phyloP scores from a whole-genome alignment of 768 basidiomycete genomes.

The Mrakia frigida region DNA sequence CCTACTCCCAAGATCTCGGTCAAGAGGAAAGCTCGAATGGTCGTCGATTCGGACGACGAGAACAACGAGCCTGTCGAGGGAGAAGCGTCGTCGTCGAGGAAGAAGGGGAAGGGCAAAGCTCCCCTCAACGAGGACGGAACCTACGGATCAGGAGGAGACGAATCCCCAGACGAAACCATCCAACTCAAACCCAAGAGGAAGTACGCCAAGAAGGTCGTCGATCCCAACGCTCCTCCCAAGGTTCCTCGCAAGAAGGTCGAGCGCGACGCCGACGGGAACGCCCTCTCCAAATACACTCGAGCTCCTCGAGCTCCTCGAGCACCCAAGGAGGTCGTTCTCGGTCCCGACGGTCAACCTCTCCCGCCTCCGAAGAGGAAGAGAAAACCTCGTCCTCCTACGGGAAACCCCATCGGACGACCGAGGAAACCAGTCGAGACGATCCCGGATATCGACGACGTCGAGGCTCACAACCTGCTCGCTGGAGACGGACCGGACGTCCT shows the following conservation, averaged over 20 bases:
- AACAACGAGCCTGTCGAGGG: not conserved
- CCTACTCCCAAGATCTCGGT: not conserved
- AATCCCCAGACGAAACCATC: not conserved
- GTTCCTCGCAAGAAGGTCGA: too few species aligned
- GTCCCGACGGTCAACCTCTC: not conserved
- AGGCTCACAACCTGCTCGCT: conserved; percentile 14
- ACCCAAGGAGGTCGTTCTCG: not conserved
- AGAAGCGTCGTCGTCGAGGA: not conserved
- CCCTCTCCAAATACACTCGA: not conserved
- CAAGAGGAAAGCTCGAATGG: not conserved
- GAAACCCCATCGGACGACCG: not conserved
- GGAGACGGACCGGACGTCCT: conserved; percentile 15
- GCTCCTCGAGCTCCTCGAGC: not conserved
- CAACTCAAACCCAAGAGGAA: conserved; percentile 20
- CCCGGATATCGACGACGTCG: not conserved
- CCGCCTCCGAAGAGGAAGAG: not conserved
- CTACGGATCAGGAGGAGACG: not conserved
- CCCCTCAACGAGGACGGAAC: not conserved
- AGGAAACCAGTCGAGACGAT: not conserved
- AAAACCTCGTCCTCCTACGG: not conserved
- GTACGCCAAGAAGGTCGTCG: conserved; percentile 6
- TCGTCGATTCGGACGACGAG: conserved; percentile 2
- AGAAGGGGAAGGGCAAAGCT: not conserved
- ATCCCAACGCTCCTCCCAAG: conserved; percentile 20
- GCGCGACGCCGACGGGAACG: not conserved